Percentiles rank a stretch among this genome's conserved stretches.
These are phyloP conservation scores for Trametes sanguinea DNA, from an alignment of 768 basidiomycete species.

Conservation along the genomic window DNA sequence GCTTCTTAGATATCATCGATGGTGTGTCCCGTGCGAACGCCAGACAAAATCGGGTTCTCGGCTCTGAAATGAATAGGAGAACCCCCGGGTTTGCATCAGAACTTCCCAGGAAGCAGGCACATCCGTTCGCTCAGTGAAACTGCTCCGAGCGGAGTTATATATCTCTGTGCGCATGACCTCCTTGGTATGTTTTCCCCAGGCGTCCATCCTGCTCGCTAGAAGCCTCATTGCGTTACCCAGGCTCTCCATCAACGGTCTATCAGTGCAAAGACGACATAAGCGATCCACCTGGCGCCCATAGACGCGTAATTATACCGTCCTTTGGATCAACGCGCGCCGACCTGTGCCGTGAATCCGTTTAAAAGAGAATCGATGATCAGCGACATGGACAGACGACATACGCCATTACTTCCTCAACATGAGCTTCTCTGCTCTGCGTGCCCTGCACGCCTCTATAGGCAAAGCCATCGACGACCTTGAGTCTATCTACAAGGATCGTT, in stretches of 20 bases:
- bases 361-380: background rate
- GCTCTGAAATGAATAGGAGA: background rate
- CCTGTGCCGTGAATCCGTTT: background rate
- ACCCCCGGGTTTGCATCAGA: background rate
- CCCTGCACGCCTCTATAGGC: constrained; percentile 64
- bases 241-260: background rate
- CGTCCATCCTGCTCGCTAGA: background rate
- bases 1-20: background rate
- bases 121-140: background rate
- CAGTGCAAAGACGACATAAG: background rate
- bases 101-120: constrained; percentile 1
- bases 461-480: constrained; percentile 70
- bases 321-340: too few relatives aligned
- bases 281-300: background rate
- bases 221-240: background rate
- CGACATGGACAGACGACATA: background rate
- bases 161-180: background rate
- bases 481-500: constrained; percentile 40
- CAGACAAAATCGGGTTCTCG: background rate
- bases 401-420: constrained; percentile 8
- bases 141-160: background rate
- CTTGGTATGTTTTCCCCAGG: background rate
- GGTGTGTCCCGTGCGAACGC: background rate
- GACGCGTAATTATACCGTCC: background rate
- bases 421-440: constrained; percentile 64